Conservation (phyloP, 2,329 filamentous ascomycete genomes). For the Aspergillus cejpii region DNA sequence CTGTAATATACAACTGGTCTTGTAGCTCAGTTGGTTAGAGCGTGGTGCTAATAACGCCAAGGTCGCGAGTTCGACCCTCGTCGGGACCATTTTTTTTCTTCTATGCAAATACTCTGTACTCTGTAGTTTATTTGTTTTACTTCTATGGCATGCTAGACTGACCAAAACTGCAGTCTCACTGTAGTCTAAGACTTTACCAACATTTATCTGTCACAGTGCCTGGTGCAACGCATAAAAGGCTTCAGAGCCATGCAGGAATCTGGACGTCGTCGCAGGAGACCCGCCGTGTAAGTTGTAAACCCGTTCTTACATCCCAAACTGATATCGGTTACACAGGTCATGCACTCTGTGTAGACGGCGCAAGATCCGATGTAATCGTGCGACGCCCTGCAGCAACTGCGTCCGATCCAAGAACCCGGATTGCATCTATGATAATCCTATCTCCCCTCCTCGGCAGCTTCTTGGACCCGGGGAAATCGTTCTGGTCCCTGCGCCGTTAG, state of each 20-base stretch:
- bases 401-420: slow-evolving; percentile 35
- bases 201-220: neutral
- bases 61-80: slow-evolving; percentile 1
- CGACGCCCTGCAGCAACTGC: slow-evolving; percentile 55
- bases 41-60: slow-evolving; percentile 1
- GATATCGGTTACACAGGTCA: slow-evolving; percentile 35
- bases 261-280: slow-evolving; percentile 38
- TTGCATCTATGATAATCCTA: slow-evolving; percentile 13
- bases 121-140: neutral
- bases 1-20: no score
- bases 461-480: slow-evolving; percentile 3
- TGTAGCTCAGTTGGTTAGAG: neutral
- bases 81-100: neutral
- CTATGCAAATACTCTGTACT: no score
- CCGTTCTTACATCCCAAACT: neutral
- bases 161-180: slow-evolving; percentile 25
- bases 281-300: slow-evolving; percentile 37
- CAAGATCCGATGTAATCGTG: slow-evolving; percentile 57
- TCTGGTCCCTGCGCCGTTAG: neutral
- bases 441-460: slow-evolving; percentile 6
- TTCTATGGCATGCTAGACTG: slow-evolving; percentile 17
- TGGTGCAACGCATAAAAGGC: neutral
- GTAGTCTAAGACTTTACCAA: no score
- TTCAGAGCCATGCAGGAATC: slow-evolving; percentile 19
- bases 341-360: slow-evolving; percentile 54